Conservation (phyloP, 768 basidiomycete genomes). For the Pleurotus cornucopiae region DNA sequence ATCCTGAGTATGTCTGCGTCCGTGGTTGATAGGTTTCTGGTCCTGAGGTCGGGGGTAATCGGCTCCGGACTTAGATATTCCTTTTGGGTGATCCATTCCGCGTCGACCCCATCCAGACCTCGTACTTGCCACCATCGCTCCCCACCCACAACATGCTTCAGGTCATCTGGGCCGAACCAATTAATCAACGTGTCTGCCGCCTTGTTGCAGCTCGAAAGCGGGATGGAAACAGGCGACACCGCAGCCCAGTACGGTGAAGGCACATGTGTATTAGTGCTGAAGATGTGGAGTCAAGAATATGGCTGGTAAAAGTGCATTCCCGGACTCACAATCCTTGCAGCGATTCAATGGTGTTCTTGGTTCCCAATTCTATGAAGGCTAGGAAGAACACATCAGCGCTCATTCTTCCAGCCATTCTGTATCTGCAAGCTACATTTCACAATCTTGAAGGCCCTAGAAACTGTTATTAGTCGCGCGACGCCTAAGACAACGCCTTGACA, state of each 20-base stretch:
- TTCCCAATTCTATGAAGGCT: constrained; percentile 65
- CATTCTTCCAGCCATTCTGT: too few relatives aligned
- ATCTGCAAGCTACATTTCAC: constrained; percentile 40
- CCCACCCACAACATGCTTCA: constrained; percentile 68
- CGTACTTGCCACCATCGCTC: constrained; percentile 84
- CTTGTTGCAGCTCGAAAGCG: constrained; percentile 49
- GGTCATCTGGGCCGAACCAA: constrained; percentile 69
- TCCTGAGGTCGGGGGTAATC: constrained; percentile 17
- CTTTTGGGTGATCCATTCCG: constrained; percentile 56
- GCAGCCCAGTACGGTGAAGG: constrained; percentile 66
- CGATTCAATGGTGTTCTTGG: constrained; percentile 67
- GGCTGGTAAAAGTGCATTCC: background rate
- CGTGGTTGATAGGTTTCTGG: constrained; percentile 26
- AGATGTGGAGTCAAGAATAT: background rate
- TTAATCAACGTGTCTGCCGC: constrained; percentile 67
- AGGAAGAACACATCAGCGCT: background rate
- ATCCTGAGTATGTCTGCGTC: constrained; percentile 42
- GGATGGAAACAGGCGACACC: constrained; percentile 53
- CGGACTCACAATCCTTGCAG: constrained; percentile 55
- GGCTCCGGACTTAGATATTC: constrained; percentile 30
- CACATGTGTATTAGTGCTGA: constrained; percentile 64
- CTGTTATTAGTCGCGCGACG: background rate
- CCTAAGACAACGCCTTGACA: constrained; percentile 13
- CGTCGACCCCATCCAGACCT: constrained; percentile 64
- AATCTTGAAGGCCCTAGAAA: constrained; percentile 58